Evolutionary conservation across 305 asterid genomes (phyloP).

Genomic region (Fraxinus angustifolia): DNA sequence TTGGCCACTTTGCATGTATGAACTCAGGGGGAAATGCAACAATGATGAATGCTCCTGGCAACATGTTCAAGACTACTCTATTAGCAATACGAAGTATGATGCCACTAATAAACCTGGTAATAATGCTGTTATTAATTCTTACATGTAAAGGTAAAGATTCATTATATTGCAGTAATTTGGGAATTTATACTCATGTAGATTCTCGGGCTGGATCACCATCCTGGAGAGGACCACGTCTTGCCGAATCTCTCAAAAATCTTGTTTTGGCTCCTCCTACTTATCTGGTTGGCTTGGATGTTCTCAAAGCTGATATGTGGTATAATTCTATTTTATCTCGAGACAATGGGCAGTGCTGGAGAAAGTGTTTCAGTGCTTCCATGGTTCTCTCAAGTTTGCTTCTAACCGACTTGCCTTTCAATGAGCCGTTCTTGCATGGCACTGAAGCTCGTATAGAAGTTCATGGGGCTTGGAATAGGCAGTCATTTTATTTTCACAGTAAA

Average conservation of each 20-base stretch:
- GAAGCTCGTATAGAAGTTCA: slow-evolving; percentile 44
- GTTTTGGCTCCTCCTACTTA: slow-evolving; percentile 39
- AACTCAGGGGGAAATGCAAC: slow-evolving; percentile 56
- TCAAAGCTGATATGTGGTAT: slow-evolving; percentile 31
- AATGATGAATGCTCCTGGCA: slow-evolving; percentile 48
- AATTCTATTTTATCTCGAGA: slow-evolving; percentile 27
- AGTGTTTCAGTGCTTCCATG: slow-evolving; percentile 40
- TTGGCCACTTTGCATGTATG: slow-evolving; percentile 54
- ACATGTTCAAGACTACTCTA: slow-evolving; percentile 37
- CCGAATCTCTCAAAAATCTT: slow-evolving; percentile 29
- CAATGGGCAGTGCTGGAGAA: slow-evolving; percentile 37
- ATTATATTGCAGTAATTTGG: background rate
- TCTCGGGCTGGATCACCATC: slow-evolving; percentile 25
- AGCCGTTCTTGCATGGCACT: slow-evolving; percentile 41
- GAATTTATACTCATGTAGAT: slow-evolving; percentile 22
- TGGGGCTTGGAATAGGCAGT: slow-evolving; percentile 36
- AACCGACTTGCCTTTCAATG: slow-evolving; percentile 24
- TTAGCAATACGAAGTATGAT: slow-evolving; percentile 6
- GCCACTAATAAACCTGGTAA: slow-evolving; percentile 24
- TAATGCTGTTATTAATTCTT: background rate
- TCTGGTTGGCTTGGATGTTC: slow-evolving; percentile 38
- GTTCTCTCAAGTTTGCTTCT: slow-evolving; percentile 44
- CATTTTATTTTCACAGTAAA: slow-evolving; percentile 41
- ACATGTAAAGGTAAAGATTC: background rate
- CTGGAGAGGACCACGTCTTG: slow-evolving; percentile 11